phyloP scores from a whole-genome alignment of 768 basidiomycete genomes.

The Agrocybe praecox region DNA sequence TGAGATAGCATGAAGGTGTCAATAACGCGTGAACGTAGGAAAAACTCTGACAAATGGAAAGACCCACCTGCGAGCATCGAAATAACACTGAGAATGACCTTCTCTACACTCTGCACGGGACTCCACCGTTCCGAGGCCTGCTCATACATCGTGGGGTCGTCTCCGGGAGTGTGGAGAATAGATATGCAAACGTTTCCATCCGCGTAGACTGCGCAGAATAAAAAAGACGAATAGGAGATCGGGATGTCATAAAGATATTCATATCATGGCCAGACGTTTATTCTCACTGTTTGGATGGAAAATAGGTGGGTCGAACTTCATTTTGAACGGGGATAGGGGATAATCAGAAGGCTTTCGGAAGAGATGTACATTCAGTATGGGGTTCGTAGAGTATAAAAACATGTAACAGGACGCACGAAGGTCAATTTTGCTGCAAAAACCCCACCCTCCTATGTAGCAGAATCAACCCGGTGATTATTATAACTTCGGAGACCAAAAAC shows the following conservation, averaged over 20 bases:
- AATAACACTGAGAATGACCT: conserved; percentile 93
- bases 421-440: conserved; percentile 90
- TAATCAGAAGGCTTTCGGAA: conserved; percentile 80
- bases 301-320: conserved; percentile 97
- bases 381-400: conserved; percentile 21
- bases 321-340: conserved; percentile 98
- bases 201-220: conserved; percentile 71
- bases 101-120: conserved; percentile 98
- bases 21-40: background rate
- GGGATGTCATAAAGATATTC: background rate
- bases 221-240: background rate
- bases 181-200: conserved; percentile 98
- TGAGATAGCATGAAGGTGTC: background rate
- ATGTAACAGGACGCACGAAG: conserved; percentile 63
- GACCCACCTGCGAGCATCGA: conserved; percentile 91
- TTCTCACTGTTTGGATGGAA: conserved; percentile 95
- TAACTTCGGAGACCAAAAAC: background rate
- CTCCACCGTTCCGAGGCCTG: conserved; percentile 96
- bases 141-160: conserved; percentile 93
- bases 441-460: conserved; percentile 77
- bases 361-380: background rate
- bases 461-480: conserved; percentile 2
- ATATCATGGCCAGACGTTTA: conserved; percentile 7
- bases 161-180: conserved; percentile 93
- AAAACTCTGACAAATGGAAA: background rate